Evolutionary conservation across 2,329 filamentous ascomycete genomes (phyloP), one percentile per base, ranked within the genome.

Genomic region (Monosporascus cannonballus): DNA sequence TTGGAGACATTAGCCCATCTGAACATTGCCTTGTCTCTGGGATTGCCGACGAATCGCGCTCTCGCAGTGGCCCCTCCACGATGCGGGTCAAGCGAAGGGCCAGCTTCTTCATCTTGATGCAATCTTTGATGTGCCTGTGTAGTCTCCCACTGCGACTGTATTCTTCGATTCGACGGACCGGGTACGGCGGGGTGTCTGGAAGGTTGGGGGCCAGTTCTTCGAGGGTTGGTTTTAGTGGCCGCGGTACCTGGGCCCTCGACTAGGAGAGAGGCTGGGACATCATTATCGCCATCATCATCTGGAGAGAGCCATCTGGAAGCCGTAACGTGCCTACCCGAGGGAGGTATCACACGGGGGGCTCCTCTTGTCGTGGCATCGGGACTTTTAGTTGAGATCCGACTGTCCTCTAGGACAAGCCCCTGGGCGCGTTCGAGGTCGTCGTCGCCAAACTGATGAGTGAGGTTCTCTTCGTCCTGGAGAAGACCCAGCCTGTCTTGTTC

Each of bases 1-100:
- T 96, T 94, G 38, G 89, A 84, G 53, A 94, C 89, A 64, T 96
- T 96, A 51, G 89, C 89, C 89, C 92, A 96, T 70, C 89, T 82
- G 86, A 90, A 96, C 75, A 96, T 83, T 3, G 92, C 91, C 68
- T 86, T 87, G 65, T 93, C 87, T 68, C 84, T 84, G 14, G 73
- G 72, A 50, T 66, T 66, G 25, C 56, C 61, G 17, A 54, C 39
- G 20, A 66, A 56, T 6, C 64, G 56, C 47, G 59, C 55, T 46
- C 59, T 61, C 18, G 54, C 45, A n/a, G 60, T 55, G 36, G 59
- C 50, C 27, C 51, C 59, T 27, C 56, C 34, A 37, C 54, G 56
- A 22, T 39, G 50, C 18, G 51, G 59, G 22, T 53, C 51, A 22
- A 53, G 50, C 14, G 55, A 36, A 18, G 59, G 52, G 9, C 59